phyloP scores from a whole-genome alignment of 2,329 filamentous ascomycete genomes.

The Colletotrichum karsti region DNA sequence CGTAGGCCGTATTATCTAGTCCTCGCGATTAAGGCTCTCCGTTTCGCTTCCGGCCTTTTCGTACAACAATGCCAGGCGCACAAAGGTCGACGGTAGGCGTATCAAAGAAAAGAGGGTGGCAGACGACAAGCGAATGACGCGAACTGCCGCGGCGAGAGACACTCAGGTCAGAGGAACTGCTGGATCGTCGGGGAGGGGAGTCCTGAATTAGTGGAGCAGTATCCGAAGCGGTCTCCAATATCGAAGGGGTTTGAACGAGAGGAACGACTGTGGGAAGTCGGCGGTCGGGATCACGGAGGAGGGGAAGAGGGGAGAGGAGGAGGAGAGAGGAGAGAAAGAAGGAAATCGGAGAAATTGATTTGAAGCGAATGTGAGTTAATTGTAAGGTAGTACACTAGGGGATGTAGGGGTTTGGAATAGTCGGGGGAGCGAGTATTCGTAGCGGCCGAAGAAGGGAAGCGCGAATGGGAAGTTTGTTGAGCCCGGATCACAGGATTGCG shows the following conservation, averaged over 20 bases:
- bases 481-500: slow-evolving; percentile 25
- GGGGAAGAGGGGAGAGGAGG: neutral
- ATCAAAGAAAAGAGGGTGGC: neutral
- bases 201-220: slow-evolving; percentile 12
- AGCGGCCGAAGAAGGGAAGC: neutral
- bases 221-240: neutral
- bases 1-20: neutral
- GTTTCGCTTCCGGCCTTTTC: neutral
- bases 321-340: neutral
- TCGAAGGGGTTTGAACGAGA: neutral
- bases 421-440: neutral
- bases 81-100: neutral
- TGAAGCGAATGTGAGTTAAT: slow-evolving; percentile 10
- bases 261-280: slow-evolving; percentile 4
- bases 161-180: neutral
- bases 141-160: slow-evolving; percentile 3
- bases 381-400: neutral
- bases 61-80: neutral
- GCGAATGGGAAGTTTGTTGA: slow-evolving; percentile 15
- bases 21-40: neutral
- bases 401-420: neutral
- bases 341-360: neutral
- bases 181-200: slow-evolving; percentile 1
- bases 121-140: neutral
- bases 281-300: slow-evolving; percentile 1